These are phyloP conservation scores for Serpula lacrymans DNA, from an alignment of 768 basidiomycete species.

Conservation along the genomic window DNA sequence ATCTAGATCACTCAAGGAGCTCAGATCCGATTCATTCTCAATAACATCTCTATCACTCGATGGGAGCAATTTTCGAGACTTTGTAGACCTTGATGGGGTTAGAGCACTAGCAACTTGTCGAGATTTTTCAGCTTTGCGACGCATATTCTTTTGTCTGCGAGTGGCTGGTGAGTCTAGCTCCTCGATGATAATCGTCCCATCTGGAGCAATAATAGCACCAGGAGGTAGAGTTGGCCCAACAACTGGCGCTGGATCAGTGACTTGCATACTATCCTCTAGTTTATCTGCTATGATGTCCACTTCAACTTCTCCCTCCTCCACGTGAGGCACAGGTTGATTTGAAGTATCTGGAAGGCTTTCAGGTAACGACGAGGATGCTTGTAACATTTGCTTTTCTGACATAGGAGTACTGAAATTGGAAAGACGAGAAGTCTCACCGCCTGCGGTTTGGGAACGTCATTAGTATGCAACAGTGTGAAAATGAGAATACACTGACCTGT, in stretches of 20 bases:
- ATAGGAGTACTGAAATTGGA: slow-evolving; percentile 45
- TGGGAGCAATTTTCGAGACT: slow-evolving; percentile 3
- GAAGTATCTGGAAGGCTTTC: slow-evolving; percentile 21
- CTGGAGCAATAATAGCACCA: slow-evolving; percentile 32
- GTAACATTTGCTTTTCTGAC: slow-evolving; percentile 43
- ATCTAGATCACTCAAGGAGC: slow-evolving; percentile 44
- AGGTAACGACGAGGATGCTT: slow-evolving; percentile 15
- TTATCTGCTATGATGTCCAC: no score
- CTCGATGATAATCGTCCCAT: slow-evolving; percentile 61
- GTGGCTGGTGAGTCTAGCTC: slow-evolving; percentile 70
- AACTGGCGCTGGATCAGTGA: no score
- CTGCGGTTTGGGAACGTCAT: slow-evolving; percentile 3
- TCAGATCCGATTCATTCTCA: slow-evolving; percentile 39
- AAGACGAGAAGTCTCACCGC: slow-evolving; percentile 40
- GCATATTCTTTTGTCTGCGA: slow-evolving; percentile 53
- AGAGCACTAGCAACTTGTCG: slow-evolving; percentile 17
- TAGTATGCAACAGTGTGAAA: slow-evolving; percentile 1
- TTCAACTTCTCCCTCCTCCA: slow-evolving; percentile 14
- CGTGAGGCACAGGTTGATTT: slow-evolving; percentile 12
- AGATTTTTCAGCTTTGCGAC: slow-evolving; percentile 40
- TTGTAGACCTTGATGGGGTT: slow-evolving; percentile 4
- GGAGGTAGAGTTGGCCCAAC: no score
- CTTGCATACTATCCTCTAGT: no score
- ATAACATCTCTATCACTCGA: slow-evolving; percentile 11
- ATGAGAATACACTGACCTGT: slow-evolving; percentile 31